Base-by-base conservation (phyloP, 2,329 filamentous ascomycete genomes). In the Byssochlamys sp. region DNA sequence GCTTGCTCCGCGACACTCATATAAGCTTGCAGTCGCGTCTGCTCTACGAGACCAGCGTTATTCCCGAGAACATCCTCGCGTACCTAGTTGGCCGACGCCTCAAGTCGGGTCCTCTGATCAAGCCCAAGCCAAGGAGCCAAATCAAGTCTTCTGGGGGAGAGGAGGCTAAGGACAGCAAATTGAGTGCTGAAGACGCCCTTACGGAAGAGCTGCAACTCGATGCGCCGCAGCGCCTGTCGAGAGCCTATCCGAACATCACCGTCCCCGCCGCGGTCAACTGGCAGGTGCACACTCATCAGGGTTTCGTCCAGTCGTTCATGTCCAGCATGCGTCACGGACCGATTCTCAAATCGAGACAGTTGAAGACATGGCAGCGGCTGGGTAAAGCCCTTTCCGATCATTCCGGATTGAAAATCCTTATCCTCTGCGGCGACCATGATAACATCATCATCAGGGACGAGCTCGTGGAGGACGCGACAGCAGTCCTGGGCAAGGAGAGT, bases 241-340 rank as follows among this genome's bases (percentile, higher is more conserved):
- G 75, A 2, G 71, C 73, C 11, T 75, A 81, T 55, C 78, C 80
- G 0, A 65, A 74, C 14, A 76, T 85, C 55, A 84, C 81, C 6
- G 80, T 89, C 2, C 81, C 84, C 0, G 77, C 79, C 2, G 81
- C 87, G 0, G 84, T 90, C 53, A 72, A 76, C 52, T 91, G 88
- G 86, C 89, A 92, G 71, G 73, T 90, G 24, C 74, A 78, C 35
- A 67, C 81, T 28, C 87, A 92, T 67, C 66, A 70, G 1, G 89
- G 87, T 0, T 91, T 90, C 65, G 76, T 90, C 4, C 76, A 78
- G 2, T 82, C 88, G 0, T 91, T 91, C 65, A 80, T 90, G 65
- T 88, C 84, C 58, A 84, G 82, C 29, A 86, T 92, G 63, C 80
- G 84, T 24, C 74, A 87, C 65, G 86, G 85, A 1, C 89, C 89